Base-by-base conservation (phyloP, 352 stramenopile species). In the Pythium brachiatum region DNA sequence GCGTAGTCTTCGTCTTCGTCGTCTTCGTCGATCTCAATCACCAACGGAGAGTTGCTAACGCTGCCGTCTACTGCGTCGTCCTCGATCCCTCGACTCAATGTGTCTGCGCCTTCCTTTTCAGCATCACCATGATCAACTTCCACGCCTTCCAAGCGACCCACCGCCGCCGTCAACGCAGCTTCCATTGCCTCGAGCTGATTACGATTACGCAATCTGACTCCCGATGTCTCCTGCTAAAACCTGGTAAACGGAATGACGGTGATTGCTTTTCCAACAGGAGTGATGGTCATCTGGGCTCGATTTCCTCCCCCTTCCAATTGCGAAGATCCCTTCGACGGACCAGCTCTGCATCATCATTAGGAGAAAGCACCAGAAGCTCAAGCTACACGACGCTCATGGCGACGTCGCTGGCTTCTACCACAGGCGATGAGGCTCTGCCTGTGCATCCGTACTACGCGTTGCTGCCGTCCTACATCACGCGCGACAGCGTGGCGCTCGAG, bases 391-490 rank as follows among this genome's bases (percentile, higher is more conserved):
- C 3, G 13, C 7, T 7, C 7, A 69, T 63, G 55, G 39, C 36
- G 31, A 46, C 51, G 36, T 2, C 21, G 21, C 23, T 11, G 23
- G 6, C 13, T 3, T 3, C 25, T 4, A 2, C 44, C 2, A 11
- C 7, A 7, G 44, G 11, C 44, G n/a, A 61, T 2, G 58, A 38
- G 58, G 7, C 29, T 3, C 26, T 43, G 34, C 51, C 41, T 7
- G 41, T 73, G 29, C 80, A 89, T 52, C 74, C 70, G 50, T 89
- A 83, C 73, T 89, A 89, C 68, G 62, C 56, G 39, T 63, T 85
- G 8, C 69, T 89, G 55, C 78, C 80, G 27, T 83, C 78, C n/a
- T 85, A 86, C 64, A 62, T 88, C 53, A 72, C 74, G 7, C 66
- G 47, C 15, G 69, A 79, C 29, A 77, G 63, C 53, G 53, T 89